These are phyloP conservation scores for Coemansia sp. DNA, from an alignment of 192 early-diverging fungal species.

Conservation along the genomic window DNA sequence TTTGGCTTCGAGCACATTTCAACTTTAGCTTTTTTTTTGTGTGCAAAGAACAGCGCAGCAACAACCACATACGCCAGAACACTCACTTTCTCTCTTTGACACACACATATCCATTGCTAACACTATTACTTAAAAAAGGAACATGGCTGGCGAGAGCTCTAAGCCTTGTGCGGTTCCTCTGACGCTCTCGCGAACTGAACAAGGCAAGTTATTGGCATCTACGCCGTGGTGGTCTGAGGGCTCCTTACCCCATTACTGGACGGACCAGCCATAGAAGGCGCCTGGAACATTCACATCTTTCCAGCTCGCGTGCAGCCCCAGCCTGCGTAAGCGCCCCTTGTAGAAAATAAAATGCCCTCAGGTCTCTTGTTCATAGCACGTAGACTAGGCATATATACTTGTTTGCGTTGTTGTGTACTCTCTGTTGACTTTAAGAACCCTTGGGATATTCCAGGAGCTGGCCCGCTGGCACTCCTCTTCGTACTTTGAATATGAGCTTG, in stretches of 20 bases:
- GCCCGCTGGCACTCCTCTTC: not conserved
- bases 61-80: not conserved
- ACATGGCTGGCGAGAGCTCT: slow-evolving; percentile 14
- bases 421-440: not conserved
- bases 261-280: slow-evolving; percentile 7
- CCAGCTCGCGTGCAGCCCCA: not conserved
- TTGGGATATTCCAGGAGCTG: not conserved
- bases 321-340: not conserved
- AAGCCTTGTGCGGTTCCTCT: not conserved
- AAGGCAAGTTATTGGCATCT: slow-evolving; percentile 21
- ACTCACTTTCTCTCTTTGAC: not conserved
- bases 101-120: not conserved
- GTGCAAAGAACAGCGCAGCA: not conserved
- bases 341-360: not conserved
- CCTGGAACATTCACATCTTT: not conserved
- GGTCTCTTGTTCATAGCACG: not conserved
- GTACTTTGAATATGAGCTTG: not conserved
- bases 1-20: not conserved
- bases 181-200: slow-evolving; percentile 21
- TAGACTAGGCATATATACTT: not conserved
- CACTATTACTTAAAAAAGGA: not conserved
- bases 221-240: not conserved
- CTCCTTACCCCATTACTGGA: not conserved
- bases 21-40: not conserved
- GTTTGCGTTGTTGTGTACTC: not conserved